These are phyloP conservation scores for Paecilomyces sp. DNA, from an alignment of 2,329 filamentous ascomycete genomes.

Conservation along the genomic window DNA sequence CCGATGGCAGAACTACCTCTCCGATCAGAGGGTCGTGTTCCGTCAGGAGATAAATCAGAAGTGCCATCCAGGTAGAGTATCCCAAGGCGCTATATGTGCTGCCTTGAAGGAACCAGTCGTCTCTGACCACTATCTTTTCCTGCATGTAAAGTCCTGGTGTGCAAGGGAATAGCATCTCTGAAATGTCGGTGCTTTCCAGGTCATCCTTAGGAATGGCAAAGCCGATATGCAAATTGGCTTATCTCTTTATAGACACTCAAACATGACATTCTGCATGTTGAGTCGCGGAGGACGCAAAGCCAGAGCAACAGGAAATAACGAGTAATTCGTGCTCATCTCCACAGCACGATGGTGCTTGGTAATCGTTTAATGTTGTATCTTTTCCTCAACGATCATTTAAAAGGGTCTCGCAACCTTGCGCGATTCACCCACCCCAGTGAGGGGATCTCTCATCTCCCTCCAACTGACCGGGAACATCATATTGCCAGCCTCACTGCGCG, in stretches of 20 bases:
- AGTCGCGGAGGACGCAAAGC: not conserved
- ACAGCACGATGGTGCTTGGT: not conserved
- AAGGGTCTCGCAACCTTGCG: constrained; percentile 94
- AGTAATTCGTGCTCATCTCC: not conserved
- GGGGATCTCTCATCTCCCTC: constrained; percentile 85
- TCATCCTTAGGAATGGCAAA: not conserved
- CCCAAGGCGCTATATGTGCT: no score
- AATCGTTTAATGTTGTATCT: constrained; percentile 9
- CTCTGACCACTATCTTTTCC: no score
- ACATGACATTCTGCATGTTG: not conserved
- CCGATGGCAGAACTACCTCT: no score
- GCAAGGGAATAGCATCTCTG: no score
- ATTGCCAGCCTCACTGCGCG: constrained; percentile 77
- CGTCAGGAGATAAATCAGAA: no score
- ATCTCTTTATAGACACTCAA: not conserved
- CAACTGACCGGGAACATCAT: constrained; percentile 90
- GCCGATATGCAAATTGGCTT: not conserved
- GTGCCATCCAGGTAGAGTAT: no score
- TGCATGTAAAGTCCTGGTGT: no score
- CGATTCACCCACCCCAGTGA: constrained; percentile 66
- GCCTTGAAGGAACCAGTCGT: no score
- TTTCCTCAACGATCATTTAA: constrained; percentile 35
- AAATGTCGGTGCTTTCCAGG: no score
- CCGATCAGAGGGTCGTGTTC: no score
- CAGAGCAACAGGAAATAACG: not conserved